A percentile compares a stretch with the other conserved stretches of the same genome.
Conservation (phyloP, 257 asterid species). For the Ilex asprella region DNA sequence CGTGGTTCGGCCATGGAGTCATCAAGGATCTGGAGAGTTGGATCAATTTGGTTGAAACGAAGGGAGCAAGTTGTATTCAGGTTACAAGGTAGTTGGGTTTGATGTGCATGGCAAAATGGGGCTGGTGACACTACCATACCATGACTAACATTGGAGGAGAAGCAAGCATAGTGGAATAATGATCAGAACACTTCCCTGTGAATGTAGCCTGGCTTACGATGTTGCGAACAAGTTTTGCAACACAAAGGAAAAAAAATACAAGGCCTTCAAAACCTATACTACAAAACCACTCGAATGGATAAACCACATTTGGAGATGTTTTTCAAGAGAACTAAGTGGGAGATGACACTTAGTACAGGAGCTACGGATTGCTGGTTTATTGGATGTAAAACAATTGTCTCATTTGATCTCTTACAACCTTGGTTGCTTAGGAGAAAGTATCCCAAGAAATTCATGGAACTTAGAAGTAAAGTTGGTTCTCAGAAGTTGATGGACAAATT, state of each 20-base stretch:
- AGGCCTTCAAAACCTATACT: not conserved
- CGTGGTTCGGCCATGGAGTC: conserved; percentile 55
- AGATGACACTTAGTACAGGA: no score
- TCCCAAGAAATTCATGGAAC: no score
- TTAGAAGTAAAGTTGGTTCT: no score
- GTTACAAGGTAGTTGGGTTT: conserved; percentile 89
- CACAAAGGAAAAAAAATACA: conserved; percentile 7
- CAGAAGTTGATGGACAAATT: no score
- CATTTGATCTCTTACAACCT: no score
- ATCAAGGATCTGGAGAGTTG: conserved; percentile 80
- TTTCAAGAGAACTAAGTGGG: no score
- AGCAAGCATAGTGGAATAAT: conserved; percentile 80
- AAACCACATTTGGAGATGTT: no score
- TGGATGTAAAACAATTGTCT: no score
- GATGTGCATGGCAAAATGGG: conserved; percentile 85
- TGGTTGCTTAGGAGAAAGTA: no score
- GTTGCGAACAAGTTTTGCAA: conserved; percentile 70
- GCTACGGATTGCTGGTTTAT: no score
- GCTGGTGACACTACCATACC: conserved; percentile 89
- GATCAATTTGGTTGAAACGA: conserved; percentile 48
- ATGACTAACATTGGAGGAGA: conserved; percentile 85
- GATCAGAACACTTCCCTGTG: conserved; percentile 87
- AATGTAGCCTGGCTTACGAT: conserved; percentile 77
- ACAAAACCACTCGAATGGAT: not conserved
- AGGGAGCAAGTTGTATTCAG: conserved; percentile 37